A percentile compares a stretch with the other conserved stretches of the same genome.
phyloP scores from a whole-genome alignment of 2,329 filamentous ascomycete genomes.

The Calonectria pseudoturangicola region DNA sequence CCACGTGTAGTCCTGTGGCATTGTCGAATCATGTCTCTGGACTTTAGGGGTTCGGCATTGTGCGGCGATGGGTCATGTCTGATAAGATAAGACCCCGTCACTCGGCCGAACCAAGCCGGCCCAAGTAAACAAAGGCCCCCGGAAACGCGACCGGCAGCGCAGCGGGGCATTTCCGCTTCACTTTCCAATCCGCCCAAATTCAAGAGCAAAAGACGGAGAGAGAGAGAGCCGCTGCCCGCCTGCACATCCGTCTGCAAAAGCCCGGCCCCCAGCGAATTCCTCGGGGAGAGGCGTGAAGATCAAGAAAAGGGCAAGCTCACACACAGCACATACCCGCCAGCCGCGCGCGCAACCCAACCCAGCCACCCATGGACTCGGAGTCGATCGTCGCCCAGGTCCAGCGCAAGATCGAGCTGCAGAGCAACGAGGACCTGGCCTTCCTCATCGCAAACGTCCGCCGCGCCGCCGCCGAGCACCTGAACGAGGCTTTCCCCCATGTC shows the following conservation, averaged over 20 bases:
- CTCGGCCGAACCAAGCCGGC: slow-evolving; percentile 22
- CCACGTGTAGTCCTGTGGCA: neutral
- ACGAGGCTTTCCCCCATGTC: slow-evolving; percentile 80
- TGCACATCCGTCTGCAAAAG: neutral
- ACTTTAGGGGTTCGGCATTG: slow-evolving; percentile 7
- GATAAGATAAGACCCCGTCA: slow-evolving; percentile 30
- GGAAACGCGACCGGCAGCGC: slow-evolving; percentile 15
- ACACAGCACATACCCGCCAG: no score
- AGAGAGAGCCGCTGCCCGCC: neutral
- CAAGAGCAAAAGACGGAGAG: neutral
- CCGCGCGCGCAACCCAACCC: neutral
- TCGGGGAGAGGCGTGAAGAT: no score
- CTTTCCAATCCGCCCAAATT: neutral
- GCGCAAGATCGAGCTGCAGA: slow-evolving; percentile 87
- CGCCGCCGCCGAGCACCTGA: slow-evolving; percentile 80
- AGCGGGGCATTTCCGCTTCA: slow-evolving; percentile 20
- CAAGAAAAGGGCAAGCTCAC: neutral
- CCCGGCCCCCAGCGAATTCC: no score
- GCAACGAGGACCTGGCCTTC: slow-evolving; percentile 82
- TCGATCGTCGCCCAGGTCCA: slow-evolving; percentile 67
- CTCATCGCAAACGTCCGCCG: slow-evolving; percentile 81
- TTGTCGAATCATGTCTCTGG: slow-evolving; percentile 17
- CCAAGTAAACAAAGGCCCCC: slow-evolving; percentile 34
- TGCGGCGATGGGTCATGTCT: neutral
- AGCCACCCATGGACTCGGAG: slow-evolving; percentile 58